Base-by-base conservation (phyloP, 2,329 filamentous ascomycete genomes). In the Penicillium sp. region DNA sequence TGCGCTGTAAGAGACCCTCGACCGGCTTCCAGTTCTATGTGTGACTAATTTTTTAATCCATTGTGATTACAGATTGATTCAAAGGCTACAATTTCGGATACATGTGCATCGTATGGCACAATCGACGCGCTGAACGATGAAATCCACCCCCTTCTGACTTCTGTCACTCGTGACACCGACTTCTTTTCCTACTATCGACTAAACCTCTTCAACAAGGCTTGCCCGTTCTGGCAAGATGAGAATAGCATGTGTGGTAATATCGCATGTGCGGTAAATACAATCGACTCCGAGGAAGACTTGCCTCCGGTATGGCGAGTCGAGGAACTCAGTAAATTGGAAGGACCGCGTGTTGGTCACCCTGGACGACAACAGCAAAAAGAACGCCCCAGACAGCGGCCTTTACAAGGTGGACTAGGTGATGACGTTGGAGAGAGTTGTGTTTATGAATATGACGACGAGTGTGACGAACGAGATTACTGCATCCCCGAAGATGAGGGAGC, bases 141-240 rank as follows among this genome's bases (percentile, higher is more conserved):
- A 59, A 81, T 97, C 61, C 86, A 87, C 65, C 89, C 91, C 18
- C 83, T 86, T 52, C 77, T 99, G 64, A 83, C 90, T 66, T 87
- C 90, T 55, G 84, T 99, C 47, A 96, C 91, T 0, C 84, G 84
- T 65, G 85, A 89, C 53, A 96, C 93, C 72, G 94, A 99, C 74
- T 99, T 97, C 82, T 99, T 99, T 76, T 93, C 93, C 53, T 91
- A 97, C 75, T 99, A 97, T 77, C 88, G 94, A 57, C 79, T 99
- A 47, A 97, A 97, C 71, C 82, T 99, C 20, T 99, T 91, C 75
- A 89, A 95, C 74, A 96, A 94, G 74, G 85, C 84, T 75, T 99
- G 94, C 68, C 94, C 94, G 0, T 99, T 97, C 72, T 99, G 94
- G 93, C 84, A 87, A 68, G 94, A 99, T 72, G 87, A 91, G 60